Base-by-base conservation (phyloP, 176 grass and related monocot species). In the Pontederia paniculata region DNA sequence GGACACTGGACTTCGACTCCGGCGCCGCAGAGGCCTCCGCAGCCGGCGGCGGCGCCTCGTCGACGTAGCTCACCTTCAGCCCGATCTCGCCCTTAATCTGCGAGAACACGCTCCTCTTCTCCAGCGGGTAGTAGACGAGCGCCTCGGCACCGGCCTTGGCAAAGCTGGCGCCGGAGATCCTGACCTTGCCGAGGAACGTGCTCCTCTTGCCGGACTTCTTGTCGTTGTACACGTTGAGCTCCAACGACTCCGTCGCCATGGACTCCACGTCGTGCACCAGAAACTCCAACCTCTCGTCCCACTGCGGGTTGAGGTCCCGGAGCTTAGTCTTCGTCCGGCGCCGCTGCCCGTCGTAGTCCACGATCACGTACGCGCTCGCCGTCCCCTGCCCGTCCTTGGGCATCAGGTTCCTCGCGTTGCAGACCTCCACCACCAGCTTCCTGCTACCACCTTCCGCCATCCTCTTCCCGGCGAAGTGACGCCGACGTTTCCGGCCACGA, bases 221-320 rank as follows among this genome's bases (percentile, higher is more conserved):
- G 73, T 98, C 93, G 81, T 98, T 98, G 62, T 98, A 98, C 19
- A 98, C 80, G 76, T 98, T 91, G 80, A 98, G 76, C 76, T 91
- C 86, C 44, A 98, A 80, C 55, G 80, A 84, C 53, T 88, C 77
- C 47, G 37, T 8, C 2, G 17, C 12, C 93, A 98, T 84, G 48
- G 69, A 65, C 25, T 67, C 93, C 1, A 75, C 68, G 54, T 84
- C 66, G 68, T 91, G 83, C 31, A 98, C 80, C 4, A 76, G 73
- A 77, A 98, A 98, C 86, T 98, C 93, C 19, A 98, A 83, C 16
- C 61, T 63, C 77, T 91, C 86, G 9, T 75, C 86, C 93, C 93
- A 98, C 57, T 83, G 83, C 54, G 93, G 93, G 68, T 91, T 98
- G 62, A 98, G 79, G 72, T 91, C 93, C 5, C 93, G 78, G 19